These are phyloP conservation scores for Leptographium wingfieldii DNA, from an alignment of 2,329 filamentous ascomycete genomes.

Conservation along the genomic window DNA sequence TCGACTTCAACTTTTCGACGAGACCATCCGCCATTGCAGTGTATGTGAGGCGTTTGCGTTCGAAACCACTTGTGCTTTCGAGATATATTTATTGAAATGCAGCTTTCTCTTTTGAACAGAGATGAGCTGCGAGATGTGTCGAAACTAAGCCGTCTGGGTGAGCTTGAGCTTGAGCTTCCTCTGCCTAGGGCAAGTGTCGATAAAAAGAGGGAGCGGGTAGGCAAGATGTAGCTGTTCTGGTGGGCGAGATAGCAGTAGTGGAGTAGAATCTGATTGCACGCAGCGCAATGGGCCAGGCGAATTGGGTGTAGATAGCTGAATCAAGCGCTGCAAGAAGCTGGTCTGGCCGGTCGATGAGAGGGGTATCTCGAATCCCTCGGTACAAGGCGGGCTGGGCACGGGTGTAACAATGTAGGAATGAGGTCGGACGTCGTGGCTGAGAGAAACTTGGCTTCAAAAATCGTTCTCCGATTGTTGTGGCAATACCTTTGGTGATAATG, in stretches of 20 bases:
- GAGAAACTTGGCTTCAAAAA: neutral
- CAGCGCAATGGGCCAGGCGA: neutral
- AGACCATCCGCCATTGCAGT: constrained; percentile 31
- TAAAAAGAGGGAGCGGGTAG: neutral
- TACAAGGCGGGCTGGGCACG: neutral
- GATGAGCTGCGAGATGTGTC: neutral
- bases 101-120: neutral
- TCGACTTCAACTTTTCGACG: constrained; percentile 41
- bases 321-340: neutral
- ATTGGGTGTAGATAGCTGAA: neutral
- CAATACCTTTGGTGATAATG: neutral
- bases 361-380: neutral
- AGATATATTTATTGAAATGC: neutral
- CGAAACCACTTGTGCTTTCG: neutral
- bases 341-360: neutral
- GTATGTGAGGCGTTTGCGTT: constrained; percentile 1
- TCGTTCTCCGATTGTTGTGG: neutral
- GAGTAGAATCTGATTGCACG: neutral
- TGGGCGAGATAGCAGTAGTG: neutral
- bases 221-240: neutral
- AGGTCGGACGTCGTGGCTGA: neutral
- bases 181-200: neutral
- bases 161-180: neutral
- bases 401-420: neutral
- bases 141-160: neutral